Evolutionary conservation across 257 asterid genomes (phyloP).

Genomic region (Verbascum thapsus): DNA sequence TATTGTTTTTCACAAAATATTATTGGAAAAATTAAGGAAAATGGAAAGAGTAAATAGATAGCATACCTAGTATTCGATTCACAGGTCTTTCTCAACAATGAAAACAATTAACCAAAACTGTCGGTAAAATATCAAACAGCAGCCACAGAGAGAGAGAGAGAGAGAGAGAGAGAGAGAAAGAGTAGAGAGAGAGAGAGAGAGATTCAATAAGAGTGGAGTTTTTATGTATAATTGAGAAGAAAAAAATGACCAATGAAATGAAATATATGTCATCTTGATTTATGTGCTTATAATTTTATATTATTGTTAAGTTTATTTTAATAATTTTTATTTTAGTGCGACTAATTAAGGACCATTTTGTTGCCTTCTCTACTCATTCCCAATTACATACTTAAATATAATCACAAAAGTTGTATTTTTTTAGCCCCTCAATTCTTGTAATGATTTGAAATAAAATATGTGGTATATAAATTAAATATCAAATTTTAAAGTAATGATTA

Average conservation of each 20-base stretch:
- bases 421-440: too few species aligned
- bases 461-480: neutral
- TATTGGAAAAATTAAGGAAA: neutral
- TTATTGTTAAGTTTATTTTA: neutral
- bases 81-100: neutral
- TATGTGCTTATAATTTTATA: slow-evolving; percentile 9
- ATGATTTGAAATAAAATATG: too few species aligned
- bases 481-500: neutral
- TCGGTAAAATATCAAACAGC: slow-evolving; percentile 45
- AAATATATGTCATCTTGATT: slow-evolving; percentile 33
- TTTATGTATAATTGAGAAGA: slow-evolving; percentile 35
- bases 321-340: slow-evolving; percentile 17
- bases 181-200: slow-evolving; percentile 20
- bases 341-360: slow-evolving; percentile 22
- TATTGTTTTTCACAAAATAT: too few species aligned
- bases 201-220: slow-evolving; percentile 22
- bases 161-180: slow-evolving; percentile 21
- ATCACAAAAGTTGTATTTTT: neutral
- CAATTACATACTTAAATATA: neutral
- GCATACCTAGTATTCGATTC: slow-evolving; percentile 23
- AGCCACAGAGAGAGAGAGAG: slow-evolving; percentile 10
- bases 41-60: slow-evolving; percentile 1
- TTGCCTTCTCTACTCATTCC: slow-evolving; percentile 32
- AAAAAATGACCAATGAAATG: slow-evolving; percentile 47
- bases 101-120: slow-evolving; percentile 33